Base-by-base conservation (phyloP, 768 basidiomycete species). In the Naganishia onofrii region DNA sequence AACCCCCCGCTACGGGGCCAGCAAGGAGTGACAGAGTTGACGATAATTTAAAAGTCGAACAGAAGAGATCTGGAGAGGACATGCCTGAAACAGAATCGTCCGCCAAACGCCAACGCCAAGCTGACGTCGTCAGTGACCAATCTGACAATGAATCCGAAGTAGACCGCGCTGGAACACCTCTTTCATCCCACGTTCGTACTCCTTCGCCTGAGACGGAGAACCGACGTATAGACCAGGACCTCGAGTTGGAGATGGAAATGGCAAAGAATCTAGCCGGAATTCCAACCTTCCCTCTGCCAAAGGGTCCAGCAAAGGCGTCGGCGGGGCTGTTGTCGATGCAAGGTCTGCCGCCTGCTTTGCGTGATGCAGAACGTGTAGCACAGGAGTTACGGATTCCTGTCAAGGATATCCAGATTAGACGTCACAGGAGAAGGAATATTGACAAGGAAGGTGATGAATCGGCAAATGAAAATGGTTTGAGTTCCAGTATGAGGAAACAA, bases 401-500 rank as follows among this genome's bases (percentile, higher is more conserved):
- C 4, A 71, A 73, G 26, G 72, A 76, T 2, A 53, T 79, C 4
- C 46, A 54, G 12, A 28, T 53, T 5, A 13, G 34, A 13, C 26
- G 19, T 36, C 38, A 54, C 67, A 34, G 67, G 17, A 68, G 42
- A n/a, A 54, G 42, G 7, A 51, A n/a, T n/a, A 46, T 31, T 32
- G 67, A 21, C 23, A 52, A 42, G 21, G 31, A 66, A 1, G 48
- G 23, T 36, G 63, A 32, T 54, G 69, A 31, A 7, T 55, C 55
- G 36, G 48, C 48, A 12, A 51, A 51, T 51, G n/a, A 3, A 51
- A 54, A 69, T n/a, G n/a, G 42, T n/a, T 31, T 56, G n/a, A 52
- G 64, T 36, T 28, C 52, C 23, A 36, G 29, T 77, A 90, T 85
- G 58, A 82, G 85, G 73, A 87, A 81, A 74, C 83, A 90, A 52